Percentiles rank a stretch among this genome's conserved stretches.
These are phyloP conservation scores for Vitis labrusca DNA, from an alignment of 164 flowering plant genomes.

Conservation along the genomic window DNA sequence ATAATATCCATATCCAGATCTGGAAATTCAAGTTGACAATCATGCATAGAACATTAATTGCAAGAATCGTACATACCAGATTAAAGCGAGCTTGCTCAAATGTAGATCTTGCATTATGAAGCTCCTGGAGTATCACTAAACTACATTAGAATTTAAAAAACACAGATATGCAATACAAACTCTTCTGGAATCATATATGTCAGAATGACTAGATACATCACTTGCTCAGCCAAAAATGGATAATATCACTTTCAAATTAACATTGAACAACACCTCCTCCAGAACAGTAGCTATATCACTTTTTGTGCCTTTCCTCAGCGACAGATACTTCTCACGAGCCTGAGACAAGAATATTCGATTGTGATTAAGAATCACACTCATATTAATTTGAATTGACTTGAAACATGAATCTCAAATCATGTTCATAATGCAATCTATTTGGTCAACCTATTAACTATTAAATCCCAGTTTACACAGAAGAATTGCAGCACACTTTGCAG, in stretches of 20 bases:
- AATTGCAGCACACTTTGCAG: no score
- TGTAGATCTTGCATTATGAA: conserved; percentile 77
- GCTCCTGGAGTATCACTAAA: conserved; percentile 69
- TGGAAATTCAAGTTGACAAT: not conserved
- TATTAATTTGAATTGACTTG: no score
- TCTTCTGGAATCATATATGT: not conserved
- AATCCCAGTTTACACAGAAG: no score
- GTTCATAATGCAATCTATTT: not conserved
- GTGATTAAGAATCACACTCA: no score
- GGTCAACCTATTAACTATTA: not conserved
- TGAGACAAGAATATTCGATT: conserved; percentile 16
- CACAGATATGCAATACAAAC: conserved; percentile 11
- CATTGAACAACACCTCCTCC: conserved; percentile 50
- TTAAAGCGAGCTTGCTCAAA: conserved; percentile 98
- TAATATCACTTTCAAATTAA: not conserved
- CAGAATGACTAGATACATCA: not conserved
- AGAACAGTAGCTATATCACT: conserved; percentile 51
- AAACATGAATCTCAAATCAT: not conserved
- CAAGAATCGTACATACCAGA: conserved; percentile 49
- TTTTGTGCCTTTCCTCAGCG: conserved; percentile 70
- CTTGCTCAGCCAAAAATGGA: not conserved
- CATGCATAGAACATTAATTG: not conserved
- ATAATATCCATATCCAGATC: not conserved
- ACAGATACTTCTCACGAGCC: conserved; percentile 79
- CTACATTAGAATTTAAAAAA: conserved; percentile 27